phyloP scores from a whole-genome alignment of 495 filamentous ascomycete species.

The Neurospora cerealis region DNA sequence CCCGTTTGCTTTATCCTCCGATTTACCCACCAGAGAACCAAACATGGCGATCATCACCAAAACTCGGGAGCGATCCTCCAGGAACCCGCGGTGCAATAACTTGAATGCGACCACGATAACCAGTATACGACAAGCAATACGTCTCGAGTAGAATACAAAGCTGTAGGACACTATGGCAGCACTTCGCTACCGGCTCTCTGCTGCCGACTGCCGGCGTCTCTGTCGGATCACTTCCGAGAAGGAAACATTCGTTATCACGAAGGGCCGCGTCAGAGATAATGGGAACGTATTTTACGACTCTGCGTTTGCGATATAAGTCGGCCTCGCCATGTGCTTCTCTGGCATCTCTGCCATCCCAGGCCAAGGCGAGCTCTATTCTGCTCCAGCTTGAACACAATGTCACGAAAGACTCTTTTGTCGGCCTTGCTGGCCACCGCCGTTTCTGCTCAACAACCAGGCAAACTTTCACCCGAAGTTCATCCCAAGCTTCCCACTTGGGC shows the following conservation, averaged over 20 bases:
- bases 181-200: background rate
- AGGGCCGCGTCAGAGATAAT: background rate
- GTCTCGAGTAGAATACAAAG: background rate
- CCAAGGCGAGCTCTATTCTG: background rate
- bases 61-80: background rate
- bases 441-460: constrained; percentile 10
- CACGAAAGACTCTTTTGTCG: background rate
- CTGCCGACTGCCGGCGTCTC: background rate
- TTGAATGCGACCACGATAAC: background rate
- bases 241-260: background rate
- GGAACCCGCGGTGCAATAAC: background rate
- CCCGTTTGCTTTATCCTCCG: background rate
- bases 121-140: background rate
- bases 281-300: background rate
- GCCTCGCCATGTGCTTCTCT: background rate
- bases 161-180: background rate
- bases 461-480: constrained; percentile 23
- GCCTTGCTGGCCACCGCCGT: constrained; percentile 3
- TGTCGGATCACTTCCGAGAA: background rate
- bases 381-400: background rate
- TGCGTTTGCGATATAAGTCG: background rate
- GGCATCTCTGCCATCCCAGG: background rate
- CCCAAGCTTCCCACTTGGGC: constrained; percentile 44
- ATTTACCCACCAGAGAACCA: background rate
- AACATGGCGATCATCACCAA: background rate